Percentiles rank a stretch among this genome's conserved stretches.
These are phyloP conservation scores for Trifolium pratense DNA, from an alignment of 306 rosid species.

Conservation along the genomic window DNA sequence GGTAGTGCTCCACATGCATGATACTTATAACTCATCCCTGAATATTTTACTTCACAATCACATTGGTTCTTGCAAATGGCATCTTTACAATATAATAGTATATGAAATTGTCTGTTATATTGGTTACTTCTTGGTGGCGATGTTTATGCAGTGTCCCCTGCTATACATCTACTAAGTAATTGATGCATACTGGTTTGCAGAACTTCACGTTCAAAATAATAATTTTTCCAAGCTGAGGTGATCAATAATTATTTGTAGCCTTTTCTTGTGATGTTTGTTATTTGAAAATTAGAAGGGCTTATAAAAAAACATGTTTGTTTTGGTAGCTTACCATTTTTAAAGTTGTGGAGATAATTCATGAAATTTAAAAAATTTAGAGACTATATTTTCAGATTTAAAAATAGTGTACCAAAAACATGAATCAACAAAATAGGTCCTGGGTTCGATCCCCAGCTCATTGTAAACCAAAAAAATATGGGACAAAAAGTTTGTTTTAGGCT, in stretches of 20 bases:
- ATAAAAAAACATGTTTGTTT: conserved; percentile 3
- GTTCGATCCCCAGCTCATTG: too few relatives aligned
- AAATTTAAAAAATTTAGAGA: neutral
- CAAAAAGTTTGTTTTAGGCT: too few relatives aligned
- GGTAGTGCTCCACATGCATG: conserved; percentile 18
- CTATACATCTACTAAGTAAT: too few relatives aligned
- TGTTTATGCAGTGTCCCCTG: too few relatives aligned
- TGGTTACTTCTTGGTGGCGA: too few relatives aligned
- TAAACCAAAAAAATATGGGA: neutral
- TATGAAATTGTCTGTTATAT: conserved; percentile 39
- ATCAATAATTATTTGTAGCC: conserved; percentile 4
- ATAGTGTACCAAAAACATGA: neutral
- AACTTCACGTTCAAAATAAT: conserved; percentile 13
- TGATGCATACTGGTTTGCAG: conserved; percentile 11
- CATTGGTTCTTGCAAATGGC: conserved; percentile 28
- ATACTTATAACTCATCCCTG: conserved; percentile 34
- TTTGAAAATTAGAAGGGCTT: conserved; percentile 19
- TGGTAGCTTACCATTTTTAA: conserved; percentile 11
- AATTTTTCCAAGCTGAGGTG: neutral
- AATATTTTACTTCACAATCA: conserved; percentile 14
- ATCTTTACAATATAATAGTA: conserved; percentile 37
- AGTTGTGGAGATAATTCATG: too few relatives aligned
- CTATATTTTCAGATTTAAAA: neutral
- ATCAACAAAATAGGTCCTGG: neutral
- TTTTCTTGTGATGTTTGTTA: conserved; percentile 7